Conservation (phyloP, 2,329 filamentous ascomycete genomes). For the Chaetomiaceae sp. region DNA sequence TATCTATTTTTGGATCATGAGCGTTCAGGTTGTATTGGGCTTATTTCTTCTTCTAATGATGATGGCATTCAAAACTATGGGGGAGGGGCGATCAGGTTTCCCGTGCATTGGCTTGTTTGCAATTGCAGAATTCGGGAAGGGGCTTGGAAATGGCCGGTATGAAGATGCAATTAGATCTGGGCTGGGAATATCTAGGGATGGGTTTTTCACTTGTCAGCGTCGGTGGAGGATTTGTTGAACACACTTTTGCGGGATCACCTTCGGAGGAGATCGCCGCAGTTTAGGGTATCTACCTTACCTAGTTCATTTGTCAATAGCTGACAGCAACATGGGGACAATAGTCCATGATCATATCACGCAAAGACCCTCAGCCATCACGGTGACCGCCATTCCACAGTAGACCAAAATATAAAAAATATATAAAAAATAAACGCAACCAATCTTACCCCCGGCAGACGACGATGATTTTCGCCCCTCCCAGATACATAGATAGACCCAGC, state of each 20-base stretch:
- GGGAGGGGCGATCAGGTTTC: too few relatives aligned
- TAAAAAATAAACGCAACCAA: too few relatives aligned
- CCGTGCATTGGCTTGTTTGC: background rate
- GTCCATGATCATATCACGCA: too few relatives aligned
- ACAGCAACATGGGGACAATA: too few relatives aligned
- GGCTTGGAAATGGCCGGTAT: background rate
- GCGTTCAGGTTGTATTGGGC: slow-evolving; percentile 5
- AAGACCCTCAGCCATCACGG: too few relatives aligned
- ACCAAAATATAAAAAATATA: too few relatives aligned
- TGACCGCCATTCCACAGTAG: too few relatives aligned
- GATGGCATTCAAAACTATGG: slow-evolving; percentile 10
- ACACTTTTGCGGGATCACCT: background rate
- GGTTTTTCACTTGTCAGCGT: background rate
- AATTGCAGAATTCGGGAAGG: background rate
- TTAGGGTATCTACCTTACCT: background rate
- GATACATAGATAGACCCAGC: too few relatives aligned
- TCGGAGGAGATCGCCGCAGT: background rate
- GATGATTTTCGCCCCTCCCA: too few relatives aligned
- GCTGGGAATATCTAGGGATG: background rate
- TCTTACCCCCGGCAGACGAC: too few relatives aligned
- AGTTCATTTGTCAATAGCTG: background rate
- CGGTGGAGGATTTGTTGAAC: background rate
- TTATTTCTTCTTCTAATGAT: slow-evolving; percentile 4
- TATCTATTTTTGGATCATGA: slow-evolving; percentile 5
- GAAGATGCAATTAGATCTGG: slow-evolving; percentile 6